These are phyloP conservation scores for Tillandsia fasciculata DNA, from an alignment of 176 grass and related monocot species.

Conservation along the genomic window DNA sequence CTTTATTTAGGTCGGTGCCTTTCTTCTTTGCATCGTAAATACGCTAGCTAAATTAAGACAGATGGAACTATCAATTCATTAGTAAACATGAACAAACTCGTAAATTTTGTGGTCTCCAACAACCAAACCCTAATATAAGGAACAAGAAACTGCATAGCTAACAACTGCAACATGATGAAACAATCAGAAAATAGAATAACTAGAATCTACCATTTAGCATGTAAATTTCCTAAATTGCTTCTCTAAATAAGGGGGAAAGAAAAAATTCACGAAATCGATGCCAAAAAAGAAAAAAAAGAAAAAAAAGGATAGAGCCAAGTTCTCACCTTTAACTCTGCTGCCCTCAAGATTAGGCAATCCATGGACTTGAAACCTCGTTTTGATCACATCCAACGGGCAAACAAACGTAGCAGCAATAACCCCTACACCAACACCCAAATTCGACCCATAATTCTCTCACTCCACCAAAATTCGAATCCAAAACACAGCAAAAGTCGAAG, in stretches of 20 bases:
- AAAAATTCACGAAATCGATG: not conserved
- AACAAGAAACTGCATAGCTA: not conserved
- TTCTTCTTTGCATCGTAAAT: no score
- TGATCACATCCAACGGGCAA: constrained; percentile 95
- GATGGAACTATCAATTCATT: no score
- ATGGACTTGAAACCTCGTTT: constrained; percentile 94
- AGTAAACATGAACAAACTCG: no score
- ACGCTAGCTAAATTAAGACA: no score
- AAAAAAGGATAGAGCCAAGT: not conserved
- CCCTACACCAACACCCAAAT: constrained; percentile 48
- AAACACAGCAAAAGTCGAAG: constrained; percentile 1
- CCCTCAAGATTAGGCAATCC: constrained; percentile 48
- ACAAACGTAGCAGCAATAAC: constrained; percentile 91
- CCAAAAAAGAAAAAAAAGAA: not conserved
- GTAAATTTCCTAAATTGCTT: not conserved
- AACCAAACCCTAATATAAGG: no score
- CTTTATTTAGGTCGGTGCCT: no score
- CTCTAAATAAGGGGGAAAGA: not conserved
- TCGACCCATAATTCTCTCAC: constrained; percentile 10
- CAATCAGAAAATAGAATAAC: no score
- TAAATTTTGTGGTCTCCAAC: no score
- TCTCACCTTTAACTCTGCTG: constrained; percentile 36
- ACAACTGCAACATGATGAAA: not conserved
- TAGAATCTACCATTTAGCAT: no score
- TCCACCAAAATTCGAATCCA: not conserved